These are phyloP conservation scores for Dendrobium chrysotoxum DNA, from an alignment of 106 monocot genomes.

Conservation along the genomic window DNA sequence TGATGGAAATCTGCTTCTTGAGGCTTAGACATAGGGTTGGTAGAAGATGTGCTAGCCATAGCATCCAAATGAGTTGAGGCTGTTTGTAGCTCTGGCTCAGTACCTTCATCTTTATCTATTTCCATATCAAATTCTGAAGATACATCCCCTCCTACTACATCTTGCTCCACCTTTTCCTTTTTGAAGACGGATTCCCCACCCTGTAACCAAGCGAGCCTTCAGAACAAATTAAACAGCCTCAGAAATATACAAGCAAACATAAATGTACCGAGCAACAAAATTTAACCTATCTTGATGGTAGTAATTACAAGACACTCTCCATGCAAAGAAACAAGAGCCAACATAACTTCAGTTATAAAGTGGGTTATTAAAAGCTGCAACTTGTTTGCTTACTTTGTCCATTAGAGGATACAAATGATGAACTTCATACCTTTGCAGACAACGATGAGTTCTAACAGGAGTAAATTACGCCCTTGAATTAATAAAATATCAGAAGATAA, in stretches of 20 bases:
- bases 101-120: conserved; percentile 1
- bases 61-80: conserved; percentile 6
- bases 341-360: not conserved
- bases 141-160: not conserved
- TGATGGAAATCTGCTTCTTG: conserved; percentile 1
- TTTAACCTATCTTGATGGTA: not conserved
- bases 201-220: not conserved
- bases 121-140: conserved; percentile 9
- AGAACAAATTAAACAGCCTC: conserved; percentile 1
- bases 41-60: not conserved
- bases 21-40: not conserved
- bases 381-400: not conserved
- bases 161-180: conserved; percentile 6
- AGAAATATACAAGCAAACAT: not conserved
- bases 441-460: not conserved
- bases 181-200: not conserved
- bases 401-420: not conserved
- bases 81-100: not conserved
- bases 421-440: not conserved
- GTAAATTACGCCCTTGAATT: not conserved
- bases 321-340: not conserved
- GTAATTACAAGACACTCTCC: not conserved
- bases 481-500: not conserved
- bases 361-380: not conserved
- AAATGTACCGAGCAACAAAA: conserved; percentile 2